Evolutionary conservation across 495 filamentous ascomycete genomes (phyloP), one percentile per base, ranked within the genome.

Genomic region (Achaetomiella virescens): DNA sequence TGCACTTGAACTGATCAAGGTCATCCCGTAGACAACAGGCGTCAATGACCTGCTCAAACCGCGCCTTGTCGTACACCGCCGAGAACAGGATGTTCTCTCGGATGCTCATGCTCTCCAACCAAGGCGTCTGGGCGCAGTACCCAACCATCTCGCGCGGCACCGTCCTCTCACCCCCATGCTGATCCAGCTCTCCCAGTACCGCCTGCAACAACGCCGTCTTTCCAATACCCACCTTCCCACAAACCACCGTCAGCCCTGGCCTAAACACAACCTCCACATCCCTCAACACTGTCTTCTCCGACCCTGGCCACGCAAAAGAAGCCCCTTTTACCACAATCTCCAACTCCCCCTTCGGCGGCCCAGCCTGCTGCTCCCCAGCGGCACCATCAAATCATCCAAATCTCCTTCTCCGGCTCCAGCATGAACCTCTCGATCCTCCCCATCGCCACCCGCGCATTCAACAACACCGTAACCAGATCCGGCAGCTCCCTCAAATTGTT

Each of bases 21-120:
- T 99, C 95, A 55, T 95, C 89, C 3, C 81, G 65, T n/a, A 99
- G 75, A 51, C 95, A 95, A 68, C 93, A 97, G 15, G 95, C 91
- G 57, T 92, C 84, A 8, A 99, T 75, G 9, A 95, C 95, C 47
- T 85, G 80, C 17, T 92, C 84, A 67, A 97, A 97, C 70, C 97
- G 92, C 3, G 76, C 66, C 62, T 84, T 84, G 51, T 92, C 85
- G 52, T 87, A 88, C 0, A 79, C 79, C 11, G 83, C 78, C 37
- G 84, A 86, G 66, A 93, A 93, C 1, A 92, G 68, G 41, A 92
- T 91, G 56, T 92, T 92, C 31, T 92, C 85, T 2, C 85, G 84
- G 43, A 95, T 90, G 55, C 82, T 91, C 88, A 92, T 92, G 61
- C 86, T 92, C 65, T 93, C 88, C 7, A 95, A 75, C 90, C 90